phyloP scores from a whole-genome alignment of 768 basidiomycete genomes.

The Podaxis rugospora region DNA sequence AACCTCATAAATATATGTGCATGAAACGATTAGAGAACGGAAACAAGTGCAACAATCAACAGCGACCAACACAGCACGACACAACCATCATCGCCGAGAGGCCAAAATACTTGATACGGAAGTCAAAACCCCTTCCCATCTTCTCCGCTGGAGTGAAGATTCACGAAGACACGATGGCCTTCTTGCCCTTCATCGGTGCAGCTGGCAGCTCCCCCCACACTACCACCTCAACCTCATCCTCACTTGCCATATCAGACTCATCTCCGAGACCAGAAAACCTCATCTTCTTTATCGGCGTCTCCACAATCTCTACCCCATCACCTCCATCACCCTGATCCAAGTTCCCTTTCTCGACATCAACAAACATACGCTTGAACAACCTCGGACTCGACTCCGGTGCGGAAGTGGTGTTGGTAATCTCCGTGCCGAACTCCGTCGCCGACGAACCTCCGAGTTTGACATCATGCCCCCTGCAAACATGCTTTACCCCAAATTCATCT shows the following conservation, averaged over 20 bases:
- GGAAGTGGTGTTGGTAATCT: conserved; percentile 34
- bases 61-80: background rate
- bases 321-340: background rate
- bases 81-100: background rate
- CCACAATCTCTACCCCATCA: background rate
- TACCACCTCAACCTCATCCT: conserved; percentile 5
- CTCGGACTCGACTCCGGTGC: background rate
- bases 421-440: conserved; percentile 33
- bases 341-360: conserved; percentile 5
- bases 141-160: background rate
- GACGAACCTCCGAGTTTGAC: conserved; percentile 10
- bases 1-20: background rate
- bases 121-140: background rate
- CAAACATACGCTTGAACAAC: conserved; percentile 1
- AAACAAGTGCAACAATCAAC: background rate
- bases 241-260: background rate
- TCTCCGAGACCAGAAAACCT: background rate
- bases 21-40: background rate
- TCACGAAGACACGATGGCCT: background rate
- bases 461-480: background rate
- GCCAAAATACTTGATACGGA: background rate
- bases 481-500: conserved; percentile 19
- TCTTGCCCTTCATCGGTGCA: background rate
- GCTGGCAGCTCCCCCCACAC: background rate
- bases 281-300: conserved; percentile 2